These are phyloP conservation scores for Verticillium isaacii DNA, from an alignment of 2,329 filamentous ascomycete species.

Conservation along the genomic window DNA sequence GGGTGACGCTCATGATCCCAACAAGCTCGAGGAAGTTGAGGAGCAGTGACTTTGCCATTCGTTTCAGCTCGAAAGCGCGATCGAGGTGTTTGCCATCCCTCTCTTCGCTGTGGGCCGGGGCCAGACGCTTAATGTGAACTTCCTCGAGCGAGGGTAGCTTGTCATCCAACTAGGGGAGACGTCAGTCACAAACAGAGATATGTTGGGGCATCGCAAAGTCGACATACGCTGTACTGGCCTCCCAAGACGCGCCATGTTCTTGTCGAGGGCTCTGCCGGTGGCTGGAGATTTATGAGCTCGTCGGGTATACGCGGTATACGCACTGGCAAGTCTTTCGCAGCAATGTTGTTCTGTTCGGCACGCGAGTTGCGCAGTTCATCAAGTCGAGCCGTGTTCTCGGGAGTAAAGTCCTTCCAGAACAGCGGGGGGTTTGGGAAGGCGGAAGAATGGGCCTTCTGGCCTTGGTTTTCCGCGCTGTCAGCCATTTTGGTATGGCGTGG, in stretches of 20 bases:
- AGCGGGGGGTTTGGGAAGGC: constrained; percentile 83
- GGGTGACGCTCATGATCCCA: constrained; percentile 64
- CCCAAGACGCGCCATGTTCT: constrained; percentile 75
- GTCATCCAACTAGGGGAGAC: constrained; percentile 45
- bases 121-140: constrained; percentile 55
- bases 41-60: constrained; percentile 77
- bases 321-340: constrained; percentile 14
- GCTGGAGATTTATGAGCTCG: constrained; percentile 73
- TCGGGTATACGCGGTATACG: constrained; percentile 52
- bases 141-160: constrained; percentile 63
- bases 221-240: constrained; percentile 51
- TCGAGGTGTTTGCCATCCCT: constrained; percentile 54
- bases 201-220: neutral
- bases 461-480: constrained; percentile 38
- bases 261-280: constrained; percentile 67
- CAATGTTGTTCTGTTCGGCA: constrained; percentile 22
- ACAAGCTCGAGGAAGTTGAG: constrained; percentile 85
- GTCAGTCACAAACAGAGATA: neutral
- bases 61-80: constrained; percentile 64
- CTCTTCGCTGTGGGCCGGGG: constrained; percentile 29
- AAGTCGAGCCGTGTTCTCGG: constrained; percentile 61
- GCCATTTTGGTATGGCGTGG: constrained; percentile 43
- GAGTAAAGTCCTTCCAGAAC: constrained; percentile 86
- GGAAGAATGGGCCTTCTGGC: constrained; percentile 45
- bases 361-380: constrained; percentile 36